Conservation (phyloP, 345 rosid species). For the Ailanthus altissimus region DNA sequence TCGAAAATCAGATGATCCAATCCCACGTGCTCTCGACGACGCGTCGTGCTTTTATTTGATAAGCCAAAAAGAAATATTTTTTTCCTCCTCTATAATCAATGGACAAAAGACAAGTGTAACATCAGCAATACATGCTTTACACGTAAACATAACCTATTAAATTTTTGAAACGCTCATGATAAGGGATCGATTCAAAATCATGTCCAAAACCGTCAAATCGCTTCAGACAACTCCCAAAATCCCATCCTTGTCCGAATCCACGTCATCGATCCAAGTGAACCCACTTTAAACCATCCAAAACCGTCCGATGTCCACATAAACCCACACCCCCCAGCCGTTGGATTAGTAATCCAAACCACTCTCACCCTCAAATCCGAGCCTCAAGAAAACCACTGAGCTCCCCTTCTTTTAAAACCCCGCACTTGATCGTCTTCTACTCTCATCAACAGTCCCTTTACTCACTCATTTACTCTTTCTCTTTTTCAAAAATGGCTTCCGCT, state of each 20-base stretch:
- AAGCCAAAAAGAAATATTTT: background rate
- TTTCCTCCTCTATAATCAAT: background rate
- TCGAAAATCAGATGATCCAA: constrained; percentile 9
- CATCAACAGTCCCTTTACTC: background rate
- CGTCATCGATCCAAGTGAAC: constrained; percentile 34
- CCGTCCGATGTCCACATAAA: constrained; percentile 22
- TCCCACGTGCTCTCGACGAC: background rate
- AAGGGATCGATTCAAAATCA: background rate
- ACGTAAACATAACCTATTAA: background rate
- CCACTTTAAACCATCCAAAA: background rate
- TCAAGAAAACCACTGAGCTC: constrained; percentile 5
- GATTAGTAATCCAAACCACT: constrained; percentile 18
- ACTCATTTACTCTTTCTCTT: background rate
- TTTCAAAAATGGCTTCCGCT: constrained; percentile 15
- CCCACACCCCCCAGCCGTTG: constrained; percentile 31
- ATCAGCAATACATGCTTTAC: background rate
- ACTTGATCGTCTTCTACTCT: constrained; percentile 10
- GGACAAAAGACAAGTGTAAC: background rate
- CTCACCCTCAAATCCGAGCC: constrained; percentile 9
- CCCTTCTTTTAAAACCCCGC: constrained; percentile 30
- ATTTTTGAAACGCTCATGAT: constrained; percentile 5
- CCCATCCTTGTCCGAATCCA: constrained; percentile 11
- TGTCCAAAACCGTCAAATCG: constrained; percentile 16
- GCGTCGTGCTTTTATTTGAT: background rate
- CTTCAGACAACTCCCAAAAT: background rate